Evolutionary conservation across 192 early-diverging fungal genomes (phyloP).

Genomic region (Gorgonomyces haynaldii): DNA sequence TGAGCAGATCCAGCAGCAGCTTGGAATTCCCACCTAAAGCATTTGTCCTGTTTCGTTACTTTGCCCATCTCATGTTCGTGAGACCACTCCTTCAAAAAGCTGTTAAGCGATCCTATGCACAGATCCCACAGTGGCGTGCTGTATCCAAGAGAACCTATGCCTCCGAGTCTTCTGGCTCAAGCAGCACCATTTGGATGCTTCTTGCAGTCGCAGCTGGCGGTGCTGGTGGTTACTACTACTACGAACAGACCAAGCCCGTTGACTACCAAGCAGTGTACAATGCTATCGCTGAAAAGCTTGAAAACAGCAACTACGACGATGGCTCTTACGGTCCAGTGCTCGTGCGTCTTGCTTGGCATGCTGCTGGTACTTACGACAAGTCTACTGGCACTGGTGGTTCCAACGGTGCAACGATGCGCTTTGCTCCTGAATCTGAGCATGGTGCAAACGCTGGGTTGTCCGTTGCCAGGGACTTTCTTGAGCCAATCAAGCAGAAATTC

Average conservation of each 20-base stretch:
- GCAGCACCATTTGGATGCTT: not conserved
- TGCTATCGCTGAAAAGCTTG: constrained; percentile 15
- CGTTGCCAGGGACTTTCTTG: constrained; percentile 31
- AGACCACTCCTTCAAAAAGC: too few species aligned
- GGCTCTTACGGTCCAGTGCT: constrained; percentile 57
- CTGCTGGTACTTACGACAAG: constrained; percentile 56
- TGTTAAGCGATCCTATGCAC: too few species aligned
- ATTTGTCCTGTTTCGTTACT: too few species aligned
- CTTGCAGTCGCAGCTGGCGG: not conserved
- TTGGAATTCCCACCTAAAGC: too few species aligned
- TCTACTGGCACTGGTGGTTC: constrained; percentile 39
- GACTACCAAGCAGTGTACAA: constrained; percentile 33
- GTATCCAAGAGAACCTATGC: too few species aligned
- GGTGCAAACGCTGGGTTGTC: constrained; percentile 55
- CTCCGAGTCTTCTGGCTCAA: too few species aligned
- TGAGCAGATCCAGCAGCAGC: too few species aligned
- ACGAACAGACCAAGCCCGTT: constrained; percentile 4
- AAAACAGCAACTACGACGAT: constrained; percentile 43
- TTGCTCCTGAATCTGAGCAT: constrained; percentile 36
- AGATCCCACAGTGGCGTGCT: too few species aligned
- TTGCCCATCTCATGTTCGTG: too few species aligned
- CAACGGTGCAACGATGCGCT: constrained; percentile 64
- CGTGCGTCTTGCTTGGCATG: constrained; percentile 49
- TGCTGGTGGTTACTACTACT: constrained; percentile 13
- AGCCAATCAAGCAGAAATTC: constrained; percentile 50